A percentile compares a stretch with the other conserved stretches of the same genome.
These are phyloP conservation scores for Solanum bulbocastanum DNA, from an alignment of 257 asterid genomes.

Conservation along the genomic window DNA sequence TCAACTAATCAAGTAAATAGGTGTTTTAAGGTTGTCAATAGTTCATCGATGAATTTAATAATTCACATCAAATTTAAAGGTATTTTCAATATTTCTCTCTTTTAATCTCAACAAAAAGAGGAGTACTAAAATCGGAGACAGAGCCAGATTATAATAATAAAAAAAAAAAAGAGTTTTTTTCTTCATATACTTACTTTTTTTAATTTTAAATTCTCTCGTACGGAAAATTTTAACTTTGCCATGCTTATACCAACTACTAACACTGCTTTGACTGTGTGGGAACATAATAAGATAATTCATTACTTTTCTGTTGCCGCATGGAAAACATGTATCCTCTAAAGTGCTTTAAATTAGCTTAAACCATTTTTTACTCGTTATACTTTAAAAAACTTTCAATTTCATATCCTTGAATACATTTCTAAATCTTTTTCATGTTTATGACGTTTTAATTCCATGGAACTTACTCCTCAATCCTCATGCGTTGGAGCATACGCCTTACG, in stretches of 20 bases:
- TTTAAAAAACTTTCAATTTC: not conserved
- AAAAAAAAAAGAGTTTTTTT: no score
- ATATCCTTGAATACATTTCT: not conserved
- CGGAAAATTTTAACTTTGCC: not conserved
- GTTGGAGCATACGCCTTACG: not conserved
- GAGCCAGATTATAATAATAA: no score
- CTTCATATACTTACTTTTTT: not conserved
- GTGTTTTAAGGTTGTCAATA: not conserved
- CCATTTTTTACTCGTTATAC: not conserved
- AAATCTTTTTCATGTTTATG: not conserved
- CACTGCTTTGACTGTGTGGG: not conserved
- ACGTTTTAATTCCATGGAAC: not conserved
- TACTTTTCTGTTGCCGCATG: not conserved
- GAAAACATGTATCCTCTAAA: not conserved
- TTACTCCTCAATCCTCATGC: not conserved
- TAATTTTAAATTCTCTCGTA: not conserved
- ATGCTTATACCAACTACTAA: not conserved
- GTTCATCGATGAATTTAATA: no score
- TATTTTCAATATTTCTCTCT: not conserved
- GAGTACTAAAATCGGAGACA: no score
- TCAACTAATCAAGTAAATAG: not conserved
- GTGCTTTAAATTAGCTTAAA: not conserved
- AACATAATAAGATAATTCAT: not conserved
- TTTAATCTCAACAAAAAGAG: no score
- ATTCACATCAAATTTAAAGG: rapidly evolving